Percentiles rank a stretch among this genome's conserved stretches.
phyloP scores from a whole-genome alignment of 495 filamentous ascomycete species.

The Cercophora samala region DNA sequence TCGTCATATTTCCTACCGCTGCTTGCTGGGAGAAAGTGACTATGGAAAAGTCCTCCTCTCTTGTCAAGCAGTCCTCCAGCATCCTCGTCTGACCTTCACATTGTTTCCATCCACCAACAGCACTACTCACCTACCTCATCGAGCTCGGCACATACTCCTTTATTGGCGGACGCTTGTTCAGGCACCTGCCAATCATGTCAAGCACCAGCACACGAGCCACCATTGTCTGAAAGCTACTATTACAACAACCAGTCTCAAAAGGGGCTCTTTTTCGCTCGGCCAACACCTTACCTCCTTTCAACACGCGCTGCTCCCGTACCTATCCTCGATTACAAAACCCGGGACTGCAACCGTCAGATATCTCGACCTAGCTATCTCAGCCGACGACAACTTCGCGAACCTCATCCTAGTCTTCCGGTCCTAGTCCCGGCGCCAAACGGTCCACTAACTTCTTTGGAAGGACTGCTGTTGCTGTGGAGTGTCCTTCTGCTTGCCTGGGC shows the following conservation, averaged over 20 bases:
- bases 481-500: not conserved
- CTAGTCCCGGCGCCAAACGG: not conserved
- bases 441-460: not conserved
- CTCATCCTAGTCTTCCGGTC: not conserved
- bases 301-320: constrained; percentile 3
- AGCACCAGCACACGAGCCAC: constrained; percentile 35
- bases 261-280: constrained; percentile 19
- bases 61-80: constrained; percentile 30
- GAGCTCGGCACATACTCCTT: constrained; percentile 31
- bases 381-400: not conserved
- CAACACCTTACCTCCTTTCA: constrained; percentile 19
- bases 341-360: constrained; percentile 1
- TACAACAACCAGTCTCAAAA: constrained; percentile 20
- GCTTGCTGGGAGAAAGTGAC: constrained; percentile 38
- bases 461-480: not conserved
- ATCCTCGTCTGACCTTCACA: constrained; percentile 37
- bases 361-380: not conserved
- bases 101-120: constrained; percentile 42
- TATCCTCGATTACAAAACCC: not conserved
- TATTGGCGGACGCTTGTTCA: constrained; percentile 38
- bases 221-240: constrained; percentile 29
- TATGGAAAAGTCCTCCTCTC: constrained; percentile 38
- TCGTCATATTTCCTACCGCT: constrained; percentile 28
- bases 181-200: constrained; percentile 43
- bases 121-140: constrained; percentile 30